These are phyloP conservation scores for Starmera stellimalicola DNA, from an alignment of 1,139 yeast genomes.

Conservation along the genomic window DNA sequence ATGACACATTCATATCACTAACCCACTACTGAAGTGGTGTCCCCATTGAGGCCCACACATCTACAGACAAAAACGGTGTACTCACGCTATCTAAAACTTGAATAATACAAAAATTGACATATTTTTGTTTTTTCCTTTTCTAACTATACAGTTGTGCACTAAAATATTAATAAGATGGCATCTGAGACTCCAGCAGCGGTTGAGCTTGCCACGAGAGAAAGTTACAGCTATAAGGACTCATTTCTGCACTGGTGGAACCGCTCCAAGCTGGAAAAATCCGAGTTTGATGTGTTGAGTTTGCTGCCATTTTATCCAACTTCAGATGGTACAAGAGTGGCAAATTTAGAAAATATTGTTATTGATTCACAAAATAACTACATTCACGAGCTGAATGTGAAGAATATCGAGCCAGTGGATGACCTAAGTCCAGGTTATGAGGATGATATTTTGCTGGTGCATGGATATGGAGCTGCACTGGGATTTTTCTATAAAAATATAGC, in stretches of 20 bases:
- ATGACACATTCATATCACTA: no score
- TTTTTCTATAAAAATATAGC: constrained; percentile 76
- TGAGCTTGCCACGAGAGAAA: constrained; percentile 2
- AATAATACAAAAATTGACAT: not conserved
- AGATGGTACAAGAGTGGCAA: constrained; percentile 40
- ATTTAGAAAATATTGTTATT: constrained; percentile 40
- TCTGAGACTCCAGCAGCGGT: not conserved
- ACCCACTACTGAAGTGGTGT: no score
- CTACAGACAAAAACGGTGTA: no score
- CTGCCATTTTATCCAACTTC: constrained; percentile 52
- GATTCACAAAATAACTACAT: constrained; percentile 34
- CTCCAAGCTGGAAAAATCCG: constrained; percentile 29
- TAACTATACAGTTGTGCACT: no score
- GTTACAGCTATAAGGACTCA: constrained; percentile 29
- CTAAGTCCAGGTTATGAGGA: constrained; percentile 7
- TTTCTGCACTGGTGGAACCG: constrained; percentile 35
- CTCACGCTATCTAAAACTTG: no score
- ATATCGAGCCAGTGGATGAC: constrained; percentile 8
- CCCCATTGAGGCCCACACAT: no score
- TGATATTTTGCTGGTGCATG: constrained; percentile 65
- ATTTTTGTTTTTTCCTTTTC: no score
- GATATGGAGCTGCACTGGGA: constrained; percentile 89
- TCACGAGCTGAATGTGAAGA: constrained; percentile 42
- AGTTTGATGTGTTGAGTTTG: constrained; percentile 34
- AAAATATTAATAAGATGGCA: not conserved